Conservation (phyloP, 768 basidiomycete species). For the Sarcomyxa edulis region DNA sequence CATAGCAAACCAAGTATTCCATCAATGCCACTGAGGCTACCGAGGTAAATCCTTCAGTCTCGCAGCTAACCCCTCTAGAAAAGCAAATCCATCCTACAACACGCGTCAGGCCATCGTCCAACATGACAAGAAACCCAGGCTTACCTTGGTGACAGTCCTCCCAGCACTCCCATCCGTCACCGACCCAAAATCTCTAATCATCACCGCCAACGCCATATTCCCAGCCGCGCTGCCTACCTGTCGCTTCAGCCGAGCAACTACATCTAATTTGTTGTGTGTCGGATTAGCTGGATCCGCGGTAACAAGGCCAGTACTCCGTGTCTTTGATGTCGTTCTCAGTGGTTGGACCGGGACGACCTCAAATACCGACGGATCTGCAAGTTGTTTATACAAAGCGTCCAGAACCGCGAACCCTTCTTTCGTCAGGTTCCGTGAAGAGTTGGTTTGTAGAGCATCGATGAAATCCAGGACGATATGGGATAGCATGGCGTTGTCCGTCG, state of each 20-base stretch:
- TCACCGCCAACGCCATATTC: conserved; percentile 53
- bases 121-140: conserved; percentile 1
- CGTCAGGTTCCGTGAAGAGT: conserved; percentile 60
- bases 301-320: conserved; percentile 35
- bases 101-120: conserved; percentile 2
- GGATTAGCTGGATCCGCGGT: conserved; percentile 36
- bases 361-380: conserved; percentile 63
- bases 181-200: conserved; percentile 67
- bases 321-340: conserved; percentile 37
- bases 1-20: no score
- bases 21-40: no score
- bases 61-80: conserved; percentile 56
- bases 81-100: conserved; percentile 59
- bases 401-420: conserved; percentile 69
- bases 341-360: no score
- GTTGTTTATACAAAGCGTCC: conserved; percentile 64
- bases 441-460: conserved; percentile 54
- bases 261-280: conserved; percentile 50
- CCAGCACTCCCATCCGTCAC: conserved; percentile 66
- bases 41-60: conserved; percentile 44
- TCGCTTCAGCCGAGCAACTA: conserved; percentile 50
- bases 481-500: conserved; percentile 52
- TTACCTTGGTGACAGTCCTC: conserved; percentile 67
- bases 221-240: conserved; percentile 47
- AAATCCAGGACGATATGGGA: conserved; percentile 55